Percentiles rank a stretch among this genome's conserved stretches.
Conservation (phyloP, 2,329 filamentous ascomycete genomes). For the Ceratocystis albifundus region DNA sequence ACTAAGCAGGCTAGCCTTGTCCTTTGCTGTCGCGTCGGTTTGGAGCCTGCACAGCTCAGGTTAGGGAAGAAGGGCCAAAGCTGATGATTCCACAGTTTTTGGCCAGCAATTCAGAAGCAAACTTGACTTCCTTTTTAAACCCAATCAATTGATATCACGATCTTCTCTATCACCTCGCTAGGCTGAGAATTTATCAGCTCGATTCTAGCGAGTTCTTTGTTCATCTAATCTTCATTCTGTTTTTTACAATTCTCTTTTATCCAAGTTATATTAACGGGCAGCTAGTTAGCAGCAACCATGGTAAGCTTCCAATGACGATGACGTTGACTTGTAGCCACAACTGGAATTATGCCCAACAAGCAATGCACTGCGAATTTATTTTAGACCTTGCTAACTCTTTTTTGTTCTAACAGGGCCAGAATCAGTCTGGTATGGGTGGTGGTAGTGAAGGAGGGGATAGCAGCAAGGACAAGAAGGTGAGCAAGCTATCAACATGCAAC, state of each 20-base stretch:
- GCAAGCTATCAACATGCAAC: constrained; percentile 27
- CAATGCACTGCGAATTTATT: neutral
- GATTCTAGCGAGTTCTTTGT: neutral
- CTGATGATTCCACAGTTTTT: constrained; percentile 7
- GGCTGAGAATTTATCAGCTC: neutral
- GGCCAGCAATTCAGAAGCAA: neutral
- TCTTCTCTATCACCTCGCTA: neutral
- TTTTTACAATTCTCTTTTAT: neutral
- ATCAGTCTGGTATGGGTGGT: constrained; percentile 76
- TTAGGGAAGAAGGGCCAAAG: constrained; percentile 1
- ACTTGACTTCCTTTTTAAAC: neutral
- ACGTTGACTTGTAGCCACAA: neutral
- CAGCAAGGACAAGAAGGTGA: constrained; percentile 80
- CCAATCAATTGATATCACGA: neutral
- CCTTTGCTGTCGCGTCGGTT: constrained; percentile 20
- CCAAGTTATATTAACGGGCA: neutral
- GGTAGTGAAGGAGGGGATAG: constrained; percentile 63
- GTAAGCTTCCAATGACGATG: constrained; percentile 13
- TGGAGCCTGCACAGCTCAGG: constrained; percentile 19
- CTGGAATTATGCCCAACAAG: neutral
- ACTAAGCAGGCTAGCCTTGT: constrained; percentile 16
- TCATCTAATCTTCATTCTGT: neutral
- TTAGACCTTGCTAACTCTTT: constrained; percentile 12
- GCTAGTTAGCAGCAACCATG: neutral
- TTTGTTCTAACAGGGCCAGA: constrained; percentile 52